Evolutionary conservation across 116 monocot genomes (phyloP).

Genomic region (Papilionanthe hybrid): DNA sequence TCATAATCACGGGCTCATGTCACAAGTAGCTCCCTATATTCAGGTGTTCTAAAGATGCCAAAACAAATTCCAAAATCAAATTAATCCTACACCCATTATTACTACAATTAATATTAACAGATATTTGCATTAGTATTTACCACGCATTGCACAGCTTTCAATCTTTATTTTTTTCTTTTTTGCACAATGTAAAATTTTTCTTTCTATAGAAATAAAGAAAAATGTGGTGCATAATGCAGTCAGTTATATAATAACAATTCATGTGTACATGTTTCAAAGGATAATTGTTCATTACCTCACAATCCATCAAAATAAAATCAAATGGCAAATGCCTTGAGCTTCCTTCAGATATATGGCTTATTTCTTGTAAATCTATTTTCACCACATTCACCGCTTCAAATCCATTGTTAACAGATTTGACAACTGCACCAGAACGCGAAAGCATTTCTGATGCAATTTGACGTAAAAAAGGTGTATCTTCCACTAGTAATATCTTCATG

Average conservation of each 20-base stretch:
- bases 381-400: constrained; percentile 35
- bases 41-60: not conserved
- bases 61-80: not conserved
- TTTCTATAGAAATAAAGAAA: not conserved
- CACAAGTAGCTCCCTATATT: not conserved
- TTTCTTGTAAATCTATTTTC: constrained; percentile 23
- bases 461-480: constrained; percentile 39
- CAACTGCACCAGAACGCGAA: constrained; percentile 45
- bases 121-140: not conserved
- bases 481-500: constrained; percentile 45
- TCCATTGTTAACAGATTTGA: constrained; percentile 46
- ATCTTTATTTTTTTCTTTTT: not conserved
- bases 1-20: not conserved
- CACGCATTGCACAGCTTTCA: not conserved
- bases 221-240: not conserved
- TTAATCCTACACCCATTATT: not conserved
- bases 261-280: not conserved
- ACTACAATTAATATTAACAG: not conserved
- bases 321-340: constrained; percentile 22
- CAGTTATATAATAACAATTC: not conserved
- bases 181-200: not conserved
- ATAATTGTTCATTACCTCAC: constrained; percentile 46
- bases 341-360: not conserved
- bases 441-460: constrained; percentile 23
- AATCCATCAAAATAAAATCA: constrained; percentile 72